Conservation (phyloP, 2,329 filamentous ascomycete genomes). For the Aspergillus bombycis region DNA sequence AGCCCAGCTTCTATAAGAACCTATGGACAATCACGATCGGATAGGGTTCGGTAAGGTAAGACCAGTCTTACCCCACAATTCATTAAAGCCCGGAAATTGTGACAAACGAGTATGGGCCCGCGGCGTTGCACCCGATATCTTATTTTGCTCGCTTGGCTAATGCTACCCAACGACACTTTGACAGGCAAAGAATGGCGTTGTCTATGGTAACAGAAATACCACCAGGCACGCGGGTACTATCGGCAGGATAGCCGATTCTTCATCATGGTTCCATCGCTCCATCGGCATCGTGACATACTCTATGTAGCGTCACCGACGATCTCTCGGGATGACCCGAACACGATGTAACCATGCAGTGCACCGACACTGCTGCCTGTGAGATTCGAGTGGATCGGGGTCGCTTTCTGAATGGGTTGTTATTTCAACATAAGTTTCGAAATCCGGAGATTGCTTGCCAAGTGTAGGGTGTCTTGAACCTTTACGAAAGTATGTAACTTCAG, state of each 20-base stretch:
- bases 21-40: not conserved
- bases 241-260: not conserved
- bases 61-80: too few species aligned
- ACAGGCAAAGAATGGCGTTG: too few species aligned
- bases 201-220: not conserved
- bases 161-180: not conserved
- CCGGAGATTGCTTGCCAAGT: not conserved
- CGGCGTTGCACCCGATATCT: not conserved
- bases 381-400: too few species aligned
- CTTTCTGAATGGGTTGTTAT: not conserved
- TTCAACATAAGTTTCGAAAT: not conserved
- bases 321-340: not conserved
- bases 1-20: not conserved
- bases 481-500: not conserved
- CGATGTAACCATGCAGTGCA: slow-evolving; percentile 11
- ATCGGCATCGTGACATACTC: slow-evolving; percentile 5
- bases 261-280: not conserved
- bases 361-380: not conserved
- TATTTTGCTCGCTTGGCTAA: not conserved
- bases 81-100: not conserved
- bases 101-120: not conserved
- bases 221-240: not conserved
- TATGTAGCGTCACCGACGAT: not conserved
- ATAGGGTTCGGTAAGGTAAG: too few species aligned
- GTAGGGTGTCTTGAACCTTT: not conserved